A percentile compares a stretch with the other conserved stretches of the same genome.
These are phyloP conservation scores for Sporothrix brunneoviolacea DNA, from an alignment of 2,329 filamentous ascomycete genomes.

Conservation along the genomic window DNA sequence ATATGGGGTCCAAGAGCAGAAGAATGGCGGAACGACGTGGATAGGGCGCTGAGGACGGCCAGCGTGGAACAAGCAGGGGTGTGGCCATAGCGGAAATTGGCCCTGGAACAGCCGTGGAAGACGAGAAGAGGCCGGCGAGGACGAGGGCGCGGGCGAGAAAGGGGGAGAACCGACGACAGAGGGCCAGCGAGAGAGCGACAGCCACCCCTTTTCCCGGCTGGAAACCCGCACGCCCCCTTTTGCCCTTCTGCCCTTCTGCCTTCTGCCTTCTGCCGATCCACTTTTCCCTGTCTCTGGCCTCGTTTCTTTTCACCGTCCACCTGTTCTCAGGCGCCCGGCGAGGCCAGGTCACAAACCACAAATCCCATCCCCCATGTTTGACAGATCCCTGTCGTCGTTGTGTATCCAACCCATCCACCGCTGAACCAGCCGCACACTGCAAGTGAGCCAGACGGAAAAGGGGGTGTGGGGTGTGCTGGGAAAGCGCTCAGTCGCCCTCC, in stretches of 20 bases:
- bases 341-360: conserved; percentile 9
- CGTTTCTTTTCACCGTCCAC: no score
- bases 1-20: not conserved
- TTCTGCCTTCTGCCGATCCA: not conserved
- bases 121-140: not conserved
- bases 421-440: conserved; percentile 11
- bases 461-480: not conserved
- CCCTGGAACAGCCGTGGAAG: conserved; percentile 14
- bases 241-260: not conserved
- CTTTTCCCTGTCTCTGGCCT: not conserved
- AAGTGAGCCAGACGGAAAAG: not conserved
- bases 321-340: no score
- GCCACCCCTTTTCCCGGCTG: no score
- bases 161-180: not conserved
- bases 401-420: conserved; percentile 7
- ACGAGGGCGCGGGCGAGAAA: not conserved
- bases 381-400: conserved; percentile 14
- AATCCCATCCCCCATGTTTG: conserved; percentile 17
- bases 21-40: conserved; percentile 3
- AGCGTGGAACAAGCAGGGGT: conserved; percentile 4
- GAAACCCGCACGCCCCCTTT: no score
- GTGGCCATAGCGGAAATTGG: conserved; percentile 7
- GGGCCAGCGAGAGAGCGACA: not conserved
- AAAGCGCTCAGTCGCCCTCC: not conserved
- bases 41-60: not conserved